Conservation (phyloP, 202 grass and related monocot species). For the Panicum hallii region DNA sequence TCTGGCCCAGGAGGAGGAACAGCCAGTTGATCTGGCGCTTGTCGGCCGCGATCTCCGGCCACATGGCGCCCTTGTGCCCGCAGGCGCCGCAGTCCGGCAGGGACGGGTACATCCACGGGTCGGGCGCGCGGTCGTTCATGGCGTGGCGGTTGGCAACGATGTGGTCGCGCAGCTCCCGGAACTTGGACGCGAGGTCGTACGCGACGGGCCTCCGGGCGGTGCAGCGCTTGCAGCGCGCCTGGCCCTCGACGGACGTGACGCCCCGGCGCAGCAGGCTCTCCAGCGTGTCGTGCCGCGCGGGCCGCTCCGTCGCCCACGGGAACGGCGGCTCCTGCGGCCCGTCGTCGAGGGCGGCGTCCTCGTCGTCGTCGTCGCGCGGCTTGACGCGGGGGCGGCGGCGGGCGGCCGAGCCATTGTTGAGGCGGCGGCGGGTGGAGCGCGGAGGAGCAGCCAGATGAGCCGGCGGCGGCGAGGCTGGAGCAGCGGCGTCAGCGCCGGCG, state of each 20-base stretch:
- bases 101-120: slow-evolving; percentile 41
- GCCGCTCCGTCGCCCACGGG: slow-evolving; percentile 62
- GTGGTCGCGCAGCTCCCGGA: slow-evolving; percentile 45
- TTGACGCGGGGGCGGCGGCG: neutral
- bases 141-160: slow-evolving; percentile 41
- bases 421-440: slow-evolving; percentile 12
- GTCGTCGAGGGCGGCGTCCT: neutral
- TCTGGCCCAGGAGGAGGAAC: slow-evolving; percentile 71
- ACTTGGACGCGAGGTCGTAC: slow-evolving; percentile 64
- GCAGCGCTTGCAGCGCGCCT: slow-evolving; percentile 58
- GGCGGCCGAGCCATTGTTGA: neutral
- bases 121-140: slow-evolving; percentile 67
- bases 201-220: neutral
- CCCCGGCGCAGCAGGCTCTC: slow-evolving; percentile 38
- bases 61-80: slow-evolving; percentile 16
- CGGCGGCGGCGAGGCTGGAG: neutral
- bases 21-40: slow-evolving; percentile 76
- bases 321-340: slow-evolving; percentile 24
- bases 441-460: neutral
- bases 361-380: neutral
- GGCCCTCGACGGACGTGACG: slow-evolving; percentile 54
- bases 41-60: slow-evolving; percentile 56
- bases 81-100: slow-evolving; percentile 57
- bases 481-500: neutral
- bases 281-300: slow-evolving; percentile 47